Percentiles rank a stretch among this genome's conserved stretches.
Evolutionary conservation across 1,284 basidiomycete genomes (phyloP).

Genomic region (Melampsora larici-populina): DNA sequence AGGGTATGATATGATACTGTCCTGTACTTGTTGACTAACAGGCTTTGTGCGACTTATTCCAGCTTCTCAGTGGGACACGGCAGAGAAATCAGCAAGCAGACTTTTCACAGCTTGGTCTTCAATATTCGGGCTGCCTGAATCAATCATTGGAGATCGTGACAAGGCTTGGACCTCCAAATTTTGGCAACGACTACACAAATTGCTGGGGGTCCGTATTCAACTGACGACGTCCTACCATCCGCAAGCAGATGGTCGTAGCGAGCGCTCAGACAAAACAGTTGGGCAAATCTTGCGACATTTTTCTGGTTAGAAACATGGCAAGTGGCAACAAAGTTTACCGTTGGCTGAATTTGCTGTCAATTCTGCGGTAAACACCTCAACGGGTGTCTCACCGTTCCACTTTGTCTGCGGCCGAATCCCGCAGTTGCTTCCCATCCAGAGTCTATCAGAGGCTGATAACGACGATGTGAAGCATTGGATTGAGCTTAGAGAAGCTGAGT

Average conservation of each 20-base stretch:
- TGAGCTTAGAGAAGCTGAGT: too few relatives aligned
- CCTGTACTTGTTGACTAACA: neutral
- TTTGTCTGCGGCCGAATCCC: conserved; percentile 51
- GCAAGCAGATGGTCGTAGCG: conserved; percentile 49
- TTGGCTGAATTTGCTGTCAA: conserved; percentile 45
- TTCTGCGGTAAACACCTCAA: conserved; percentile 43
- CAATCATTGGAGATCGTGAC: neutral
- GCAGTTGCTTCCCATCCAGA: too few relatives aligned
- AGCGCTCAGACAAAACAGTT: too few relatives aligned
- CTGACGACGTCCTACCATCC: conserved; percentile 49
- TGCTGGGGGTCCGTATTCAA: conserved; percentile 45
- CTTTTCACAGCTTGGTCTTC: neutral
- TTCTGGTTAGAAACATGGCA: conserved; percentile 23
- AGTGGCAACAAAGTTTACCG: conserved; percentile 44
- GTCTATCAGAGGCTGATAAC: too few relatives aligned
- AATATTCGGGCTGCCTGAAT: neutral
- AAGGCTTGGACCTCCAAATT: conserved; percentile 43
- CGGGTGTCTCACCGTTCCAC: conserved; percentile 44
- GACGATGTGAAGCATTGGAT: too few relatives aligned
- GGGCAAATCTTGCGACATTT: conserved; percentile 43
- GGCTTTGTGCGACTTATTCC: neutral
- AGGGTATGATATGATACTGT: conserved; percentile 1
- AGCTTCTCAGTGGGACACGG: neutral
- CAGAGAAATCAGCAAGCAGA: too few relatives aligned
- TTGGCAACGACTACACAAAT: conserved; percentile 47